These are phyloP conservation scores for Sclerotinia borealis DNA, from an alignment of 2,329 filamentous ascomycete species.

Conservation along the genomic window DNA sequence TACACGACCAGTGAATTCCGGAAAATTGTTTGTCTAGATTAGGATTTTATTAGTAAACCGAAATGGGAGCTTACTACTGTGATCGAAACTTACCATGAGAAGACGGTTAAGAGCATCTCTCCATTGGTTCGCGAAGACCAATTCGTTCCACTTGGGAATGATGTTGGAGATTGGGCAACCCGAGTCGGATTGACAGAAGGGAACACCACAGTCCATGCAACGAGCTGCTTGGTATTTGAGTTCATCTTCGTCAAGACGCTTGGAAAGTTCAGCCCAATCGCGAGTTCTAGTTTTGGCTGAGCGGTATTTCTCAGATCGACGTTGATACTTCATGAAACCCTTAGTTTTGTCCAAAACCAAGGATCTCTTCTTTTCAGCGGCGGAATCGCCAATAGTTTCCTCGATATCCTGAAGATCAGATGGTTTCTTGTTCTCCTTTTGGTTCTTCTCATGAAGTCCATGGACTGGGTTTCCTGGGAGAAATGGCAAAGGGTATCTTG, in stretches of 20 bases:
- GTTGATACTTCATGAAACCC: slow-evolving; percentile 96
- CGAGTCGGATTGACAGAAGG: slow-evolving; percentile 94
- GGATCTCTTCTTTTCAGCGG: slow-evolving; percentile 82
- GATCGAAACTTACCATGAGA: no score
- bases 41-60: no score
- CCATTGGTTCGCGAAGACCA: slow-evolving; percentile 75
- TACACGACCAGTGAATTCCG: slow-evolving; percentile 94
- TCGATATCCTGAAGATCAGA: slow-evolving; percentile 72
- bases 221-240: slow-evolving; percentile 94
- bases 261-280: slow-evolving; percentile 89
- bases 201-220: slow-evolving; percentile 98
- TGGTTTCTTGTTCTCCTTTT: slow-evolving; percentile 62
- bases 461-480: slow-evolving; percentile 61
- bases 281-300: slow-evolving; percentile 75
- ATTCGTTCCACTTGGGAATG: slow-evolving; percentile 93
- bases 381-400: slow-evolving; percentile 78
- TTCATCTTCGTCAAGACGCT: slow-evolving; percentile 84
- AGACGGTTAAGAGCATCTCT: slow-evolving; percentile 84
- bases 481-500: slow-evolving; percentile 73
- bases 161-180: slow-evolving; percentile 96
- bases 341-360: slow-evolving; percentile 95
- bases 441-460: slow-evolving; percentile 44
- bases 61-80: no score
- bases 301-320: slow-evolving; percentile 89
- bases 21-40: slow-evolving; percentile 99